phyloP scores from a whole-genome alignment of 2,329 filamentous ascomycete genomes.

The Aspergillus sp. region DNA sequence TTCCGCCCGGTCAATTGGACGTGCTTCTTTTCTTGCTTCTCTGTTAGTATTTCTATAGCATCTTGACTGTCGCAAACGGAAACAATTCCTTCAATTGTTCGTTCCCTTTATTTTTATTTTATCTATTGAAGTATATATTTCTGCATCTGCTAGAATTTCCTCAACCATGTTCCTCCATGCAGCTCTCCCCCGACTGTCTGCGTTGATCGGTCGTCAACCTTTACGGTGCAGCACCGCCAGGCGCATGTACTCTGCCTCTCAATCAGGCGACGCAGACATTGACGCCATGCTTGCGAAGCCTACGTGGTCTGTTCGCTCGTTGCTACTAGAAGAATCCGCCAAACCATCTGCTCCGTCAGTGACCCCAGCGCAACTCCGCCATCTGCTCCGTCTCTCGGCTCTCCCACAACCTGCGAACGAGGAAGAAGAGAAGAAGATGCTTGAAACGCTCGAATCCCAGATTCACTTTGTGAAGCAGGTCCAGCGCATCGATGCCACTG shows the following conservation, averaged over 20 bases:
- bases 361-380: constrained; percentile 69
- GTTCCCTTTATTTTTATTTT: not conserved
- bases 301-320: constrained; percentile 79
- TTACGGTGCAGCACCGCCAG: constrained; percentile 6
- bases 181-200: constrained; percentile 17
- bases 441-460: constrained; percentile 75
- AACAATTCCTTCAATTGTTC: not conserved
- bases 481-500: constrained; percentile 73
- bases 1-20: constrained; percentile 10
- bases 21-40: constrained; percentile 1
- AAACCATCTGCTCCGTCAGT: constrained; percentile 46
- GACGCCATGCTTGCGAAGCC: constrained; percentile 65
- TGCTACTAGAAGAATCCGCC: constrained; percentile 58
- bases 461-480: constrained; percentile 88
- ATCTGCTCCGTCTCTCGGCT: constrained; percentile 85
- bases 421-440: constrained; percentile 68
- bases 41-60: not conserved
- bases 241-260: constrained; percentile 30
- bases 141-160: not conserved
- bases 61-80: not conserved
- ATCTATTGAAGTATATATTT: constrained; percentile 7
- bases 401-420: constrained; percentile 69
- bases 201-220: constrained; percentile 10
- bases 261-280: constrained; percentile 27
- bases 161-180: constrained; percentile 15